A percentile compares a stretch with the other conserved stretches of the same genome.
Conservation (phyloP, 2,329 filamentous ascomycete species). For the Apiospora malaysiana region DNA sequence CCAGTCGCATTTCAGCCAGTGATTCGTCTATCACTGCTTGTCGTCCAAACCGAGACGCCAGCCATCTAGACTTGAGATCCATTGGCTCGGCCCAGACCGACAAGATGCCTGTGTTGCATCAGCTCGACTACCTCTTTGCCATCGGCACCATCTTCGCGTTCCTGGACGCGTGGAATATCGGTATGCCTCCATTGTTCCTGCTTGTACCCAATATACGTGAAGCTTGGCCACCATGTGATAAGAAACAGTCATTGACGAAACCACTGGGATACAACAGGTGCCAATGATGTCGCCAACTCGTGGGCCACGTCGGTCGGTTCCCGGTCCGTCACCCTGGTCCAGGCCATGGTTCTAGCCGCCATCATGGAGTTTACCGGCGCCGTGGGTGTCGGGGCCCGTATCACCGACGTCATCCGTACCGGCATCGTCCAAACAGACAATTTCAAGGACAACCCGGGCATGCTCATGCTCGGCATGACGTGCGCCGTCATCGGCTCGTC, state of each 20-base stretch:
- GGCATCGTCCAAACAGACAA: conserved; percentile 58
- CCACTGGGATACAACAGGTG: conserved; percentile 36
- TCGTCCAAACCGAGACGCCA: background rate
- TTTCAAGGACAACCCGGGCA: conserved; percentile 53
- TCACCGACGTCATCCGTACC: conserved; percentile 66
- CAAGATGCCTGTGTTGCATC: conserved; percentile 44
- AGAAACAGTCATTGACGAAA: conserved; percentile 18
- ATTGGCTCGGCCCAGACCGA: background rate
- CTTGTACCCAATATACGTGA: no score
- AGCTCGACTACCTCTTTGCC: conserved; percentile 69
- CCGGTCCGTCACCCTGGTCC: conserved; percentile 65
- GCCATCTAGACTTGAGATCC: background rate
- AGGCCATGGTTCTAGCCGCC: conserved; percentile 63
- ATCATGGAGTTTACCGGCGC: conserved; percentile 68
- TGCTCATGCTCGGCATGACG: conserved; percentile 65
- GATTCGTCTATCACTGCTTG: background rate
- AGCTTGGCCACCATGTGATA: conserved; percentile 12
- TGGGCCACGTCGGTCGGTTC: conserved; percentile 79
- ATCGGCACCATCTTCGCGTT: conserved; percentile 70
- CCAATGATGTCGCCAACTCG: conserved; percentile 76
- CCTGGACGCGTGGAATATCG: conserved; percentile 71
- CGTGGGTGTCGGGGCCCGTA: conserved; percentile 64
- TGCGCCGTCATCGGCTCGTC: conserved; percentile 61
- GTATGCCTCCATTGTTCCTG: conserved; percentile 39
- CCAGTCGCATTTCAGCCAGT: background rate